Conservation (phyloP, 2,329 filamentous ascomycete species). For the Tolypocladium cylindrosporum region DNA sequence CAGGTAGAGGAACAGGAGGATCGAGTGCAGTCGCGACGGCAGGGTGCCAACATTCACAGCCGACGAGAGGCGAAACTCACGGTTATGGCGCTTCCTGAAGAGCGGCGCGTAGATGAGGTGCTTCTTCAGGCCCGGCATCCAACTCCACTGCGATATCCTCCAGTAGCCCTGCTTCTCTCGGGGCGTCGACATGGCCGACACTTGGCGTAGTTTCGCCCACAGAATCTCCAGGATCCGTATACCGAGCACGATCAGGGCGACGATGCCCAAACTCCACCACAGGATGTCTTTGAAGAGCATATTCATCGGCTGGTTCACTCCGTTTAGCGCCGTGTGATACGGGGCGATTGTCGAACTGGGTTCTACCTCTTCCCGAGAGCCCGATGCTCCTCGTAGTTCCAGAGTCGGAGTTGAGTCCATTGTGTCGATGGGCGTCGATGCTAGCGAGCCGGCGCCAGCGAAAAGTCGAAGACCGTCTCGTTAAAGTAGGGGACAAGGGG, state of each 20-base stretch:
- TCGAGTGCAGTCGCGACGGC: slow-evolving; percentile 52
- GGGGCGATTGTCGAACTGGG: slow-evolving; percentile 41
- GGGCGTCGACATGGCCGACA: slow-evolving; percentile 45
- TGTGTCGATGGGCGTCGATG: slow-evolving; percentile 3
- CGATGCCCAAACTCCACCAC: slow-evolving; percentile 51
- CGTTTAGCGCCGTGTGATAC: slow-evolving; percentile 46
- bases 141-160: slow-evolving; percentile 45
- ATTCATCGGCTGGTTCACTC: slow-evolving; percentile 50
- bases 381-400: slow-evolving; percentile 16
- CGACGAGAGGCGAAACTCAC: slow-evolving; percentile 52
- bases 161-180: slow-evolving; percentile 48
- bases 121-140: slow-evolving; percentile 54
- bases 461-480: background rate
- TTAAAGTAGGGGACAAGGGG: background rate
- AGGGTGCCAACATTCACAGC: slow-evolving; percentile 53
- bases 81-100: slow-evolving; percentile 56
- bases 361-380: slow-evolving; percentile 16
- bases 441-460: slow-evolving; percentile 10
- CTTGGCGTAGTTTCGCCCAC: slow-evolving; percentile 47
- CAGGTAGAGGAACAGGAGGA: slow-evolving; percentile 47
- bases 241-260: slow-evolving; percentile 41
- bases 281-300: slow-evolving; percentile 45
- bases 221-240: slow-evolving; percentile 44
- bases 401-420: slow-evolving; percentile 27
- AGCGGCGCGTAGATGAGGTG: slow-evolving; percentile 51